phyloP scores from a whole-genome alignment of 192 early-diverging fungal genomes.

The Helicostylum pulchrum region DNA sequence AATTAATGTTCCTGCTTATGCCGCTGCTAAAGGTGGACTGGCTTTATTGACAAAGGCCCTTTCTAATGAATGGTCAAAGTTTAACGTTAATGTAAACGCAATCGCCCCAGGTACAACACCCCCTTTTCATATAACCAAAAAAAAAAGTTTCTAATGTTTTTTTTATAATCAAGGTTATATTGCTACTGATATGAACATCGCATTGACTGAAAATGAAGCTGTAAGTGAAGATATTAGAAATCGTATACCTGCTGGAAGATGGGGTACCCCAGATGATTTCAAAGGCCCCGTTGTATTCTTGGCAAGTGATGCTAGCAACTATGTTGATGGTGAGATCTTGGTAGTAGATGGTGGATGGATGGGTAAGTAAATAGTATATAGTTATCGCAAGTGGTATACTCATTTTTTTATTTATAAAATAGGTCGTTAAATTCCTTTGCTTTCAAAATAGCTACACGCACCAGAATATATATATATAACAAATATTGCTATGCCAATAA shows the following conservation, averaged over 20 bases:
- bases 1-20: conserved; percentile 26
- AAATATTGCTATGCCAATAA: too few species aligned
- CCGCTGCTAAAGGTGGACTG: conserved; percentile 26
- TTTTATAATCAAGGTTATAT: conserved; percentile 14
- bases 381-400: too few species aligned
- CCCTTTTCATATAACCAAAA: not conserved
- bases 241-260: conserved; percentile 25
- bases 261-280: conserved; percentile 28
- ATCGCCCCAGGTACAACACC: conserved; percentile 22
- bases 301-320: conserved; percentile 28
- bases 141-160: not conserved
- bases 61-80: conserved; percentile 25
- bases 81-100: conserved; percentile 21
- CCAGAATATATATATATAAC: too few species aligned
- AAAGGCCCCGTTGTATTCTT: conserved; percentile 31
- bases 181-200: conserved; percentile 21
- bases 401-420: too few species aligned
- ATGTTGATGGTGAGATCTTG: conserved; percentile 29
- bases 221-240: conserved; percentile 2
- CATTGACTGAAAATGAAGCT: conserved; percentile 8
- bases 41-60: conserved; percentile 23
- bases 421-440: too few species aligned
- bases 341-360: conserved; percentile 33
- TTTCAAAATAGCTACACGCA: too few species aligned
- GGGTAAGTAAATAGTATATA: too few species aligned